Percentiles rank a stretch among this genome's conserved stretches.
phyloP scores from a whole-genome alignment of 306 rosid species.

The Citrullus colocynthis region DNA sequence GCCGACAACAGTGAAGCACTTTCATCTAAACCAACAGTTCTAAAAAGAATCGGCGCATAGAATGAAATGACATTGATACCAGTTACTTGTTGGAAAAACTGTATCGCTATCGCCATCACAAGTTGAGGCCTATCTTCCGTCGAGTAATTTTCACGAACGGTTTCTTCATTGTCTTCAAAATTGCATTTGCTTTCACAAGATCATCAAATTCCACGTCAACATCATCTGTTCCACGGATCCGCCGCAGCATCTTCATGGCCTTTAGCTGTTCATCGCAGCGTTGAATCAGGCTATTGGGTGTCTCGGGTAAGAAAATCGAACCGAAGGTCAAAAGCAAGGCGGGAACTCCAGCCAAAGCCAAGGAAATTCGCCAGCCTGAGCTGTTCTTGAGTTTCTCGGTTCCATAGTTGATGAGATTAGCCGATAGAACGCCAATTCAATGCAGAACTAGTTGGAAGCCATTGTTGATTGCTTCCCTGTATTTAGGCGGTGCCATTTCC shows the following conservation, averaged over 20 bases:
- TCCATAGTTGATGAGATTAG: slow-evolving; percentile 58
- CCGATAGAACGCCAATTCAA: slow-evolving; percentile 50
- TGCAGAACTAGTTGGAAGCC: slow-evolving; percentile 76
- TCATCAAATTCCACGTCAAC: slow-evolving; percentile 35
- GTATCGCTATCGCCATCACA: slow-evolving; percentile 40
- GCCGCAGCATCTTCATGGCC: slow-evolving; percentile 40
- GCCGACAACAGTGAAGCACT: slow-evolving; percentile 34
- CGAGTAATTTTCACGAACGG: slow-evolving; percentile 16
- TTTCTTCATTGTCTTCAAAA: slow-evolving; percentile 11
- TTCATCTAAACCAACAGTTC: slow-evolving; percentile 37
- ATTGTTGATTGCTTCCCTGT: slow-evolving; percentile 63
- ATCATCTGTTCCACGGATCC: slow-evolving; percentile 29
- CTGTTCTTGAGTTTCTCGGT: slow-evolving; percentile 45
- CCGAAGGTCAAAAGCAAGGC: slow-evolving; percentile 53
- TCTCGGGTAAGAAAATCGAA: slow-evolving; percentile 69
- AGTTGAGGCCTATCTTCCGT: slow-evolving; percentile 33
- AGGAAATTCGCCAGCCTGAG: slow-evolving; percentile 61
- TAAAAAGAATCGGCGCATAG: slow-evolving; percentile 35
- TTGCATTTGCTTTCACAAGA: slow-evolving; percentile 21
- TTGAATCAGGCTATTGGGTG: slow-evolving; percentile 70
- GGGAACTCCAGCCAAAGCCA: slow-evolving; percentile 59
- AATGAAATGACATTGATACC: slow-evolving; percentile 45
- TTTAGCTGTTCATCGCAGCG: slow-evolving; percentile 23
- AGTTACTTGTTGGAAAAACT: slow-evolving; percentile 39
- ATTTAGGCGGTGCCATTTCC: slow-evolving; percentile 56